phyloP scores from a whole-genome alignment of 441 rosid species.

The Euphorbia celastroides region DNA sequence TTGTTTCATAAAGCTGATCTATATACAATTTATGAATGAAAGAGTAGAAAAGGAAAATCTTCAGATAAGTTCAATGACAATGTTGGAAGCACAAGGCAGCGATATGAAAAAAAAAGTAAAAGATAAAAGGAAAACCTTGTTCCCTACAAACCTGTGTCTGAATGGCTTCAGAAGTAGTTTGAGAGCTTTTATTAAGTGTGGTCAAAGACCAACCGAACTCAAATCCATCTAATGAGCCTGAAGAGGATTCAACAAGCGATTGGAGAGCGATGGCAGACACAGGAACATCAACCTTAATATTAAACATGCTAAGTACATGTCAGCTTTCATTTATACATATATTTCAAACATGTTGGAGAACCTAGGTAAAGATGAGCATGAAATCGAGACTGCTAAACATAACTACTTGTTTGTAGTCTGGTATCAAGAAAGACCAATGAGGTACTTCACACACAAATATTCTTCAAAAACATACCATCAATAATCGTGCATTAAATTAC shows the following conservation, averaged over 20 bases:
- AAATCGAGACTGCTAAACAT: background rate
- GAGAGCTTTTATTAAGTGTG: slow-evolving; percentile 38
- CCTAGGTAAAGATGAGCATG: background rate
- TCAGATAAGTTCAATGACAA: background rate
- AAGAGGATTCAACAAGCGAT: slow-evolving; percentile 70
- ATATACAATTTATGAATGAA: background rate
- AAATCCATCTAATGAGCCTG: slow-evolving; percentile 67
- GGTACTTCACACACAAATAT: background rate
- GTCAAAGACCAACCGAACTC: slow-evolving; percentile 95
- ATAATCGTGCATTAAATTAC: background rate
- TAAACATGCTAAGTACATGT: slow-evolving; percentile 17
- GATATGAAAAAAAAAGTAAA: background rate
- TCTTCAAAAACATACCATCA: background rate
- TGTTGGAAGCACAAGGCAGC: background rate
- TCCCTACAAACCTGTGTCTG: slow-evolving; percentile 31
- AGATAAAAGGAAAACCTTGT: background rate
- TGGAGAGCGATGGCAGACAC: slow-evolving; percentile 60
- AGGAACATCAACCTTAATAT: slow-evolving; percentile 81
- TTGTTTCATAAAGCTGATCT: background rate
- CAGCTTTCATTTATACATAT: background rate
- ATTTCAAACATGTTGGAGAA: background rate
- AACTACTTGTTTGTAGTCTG: background rate
- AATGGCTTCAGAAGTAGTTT: slow-evolving; percentile 29
- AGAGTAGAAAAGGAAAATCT: background rate
- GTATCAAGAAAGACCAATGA: background rate